Conservation (phyloP, 78 protist genomes). For the Pigoraptor vietnamica region DNA sequence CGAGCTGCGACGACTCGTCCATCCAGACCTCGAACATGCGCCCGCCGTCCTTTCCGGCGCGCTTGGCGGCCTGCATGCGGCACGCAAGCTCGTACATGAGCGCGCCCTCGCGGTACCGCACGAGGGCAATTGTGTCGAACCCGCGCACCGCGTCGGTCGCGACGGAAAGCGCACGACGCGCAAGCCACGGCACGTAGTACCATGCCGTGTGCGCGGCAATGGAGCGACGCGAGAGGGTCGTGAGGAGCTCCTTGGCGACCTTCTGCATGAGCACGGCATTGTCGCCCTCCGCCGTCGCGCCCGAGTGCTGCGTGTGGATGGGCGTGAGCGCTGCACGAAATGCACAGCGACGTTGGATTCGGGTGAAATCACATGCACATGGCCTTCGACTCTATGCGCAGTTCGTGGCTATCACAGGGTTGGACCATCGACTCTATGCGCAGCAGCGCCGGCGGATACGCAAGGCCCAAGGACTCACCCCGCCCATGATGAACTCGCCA, state of each 20-base stretch:
- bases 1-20: not conserved
- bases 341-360: no score
- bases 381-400: no score
- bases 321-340: no score
- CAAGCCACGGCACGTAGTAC: not conserved
- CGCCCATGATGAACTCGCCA: not conserved
- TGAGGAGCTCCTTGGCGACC: constrained; percentile 32
- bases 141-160: not conserved
- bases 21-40: not conserved
- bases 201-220: not conserved
- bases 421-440: no score
- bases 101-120: not conserved
- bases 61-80: not conserved
- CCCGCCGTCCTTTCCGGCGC: not conserved
- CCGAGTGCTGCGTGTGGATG: no score
- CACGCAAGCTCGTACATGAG: not conserved
- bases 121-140: not conserved
- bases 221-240: not conserved
- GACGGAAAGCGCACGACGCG: not conserved
- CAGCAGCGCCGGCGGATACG: no score
- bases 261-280: constrained; percentile 58
- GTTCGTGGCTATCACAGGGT: no score
- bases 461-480: no score
- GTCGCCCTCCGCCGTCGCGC: constrained; percentile 50
- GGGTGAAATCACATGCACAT: no score